Evolutionary conservation across 2,329 filamentous ascomycete species (phyloP), one percentile per base, ranked within the genome.

Genomic region (Lanzia echinophila): DNA sequence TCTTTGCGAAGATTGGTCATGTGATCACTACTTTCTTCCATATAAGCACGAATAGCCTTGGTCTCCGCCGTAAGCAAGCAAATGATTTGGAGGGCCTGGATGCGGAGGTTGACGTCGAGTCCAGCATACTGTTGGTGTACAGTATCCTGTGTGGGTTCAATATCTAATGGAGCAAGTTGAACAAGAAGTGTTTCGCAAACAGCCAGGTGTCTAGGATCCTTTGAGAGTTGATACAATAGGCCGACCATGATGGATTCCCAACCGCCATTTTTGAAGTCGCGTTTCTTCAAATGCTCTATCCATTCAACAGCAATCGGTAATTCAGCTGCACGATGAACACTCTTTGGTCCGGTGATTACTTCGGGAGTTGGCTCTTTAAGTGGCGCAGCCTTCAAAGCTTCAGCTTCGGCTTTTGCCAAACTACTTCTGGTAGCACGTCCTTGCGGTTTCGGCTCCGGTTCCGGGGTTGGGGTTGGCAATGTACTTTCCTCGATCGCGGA

Each of bases 1-100:
- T 95, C 88, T 70, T 99, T 99, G 47, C 94, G 85, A 66, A 95
- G 90, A 52, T 84, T 83, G 1, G 94, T 99, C 91, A 97, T 96
- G 51, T 90, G 88, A 66, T 92, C 88, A 60, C 87, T 90, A 71
- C 91, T 95, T 58, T 92, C 86, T 62, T 96, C 90, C 76, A 99
- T 87, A 67, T 95, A 95, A 15, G 83, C 85, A 50, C 92, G 85
- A 61, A 97, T 81, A 2, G 87, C 84, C 67, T 90, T 91, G 0
- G 94, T 96, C 65, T 90, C 86, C 53, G 91, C 79, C 2, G 88
- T 91, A 57, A 97, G 76, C 75, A 92, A 84, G 68, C 89, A 90
- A 53, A 96, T 81, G 34, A 95, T 86, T 67, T 96, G 87, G 44
- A 99, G 76, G 20, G 86, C 87, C 60, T 84, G 80, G 38, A 92